These are phyloP conservation scores for Mucor mucedo DNA, from an alignment of 371 early-diverging fungal species.

Conservation along the genomic window DNA sequence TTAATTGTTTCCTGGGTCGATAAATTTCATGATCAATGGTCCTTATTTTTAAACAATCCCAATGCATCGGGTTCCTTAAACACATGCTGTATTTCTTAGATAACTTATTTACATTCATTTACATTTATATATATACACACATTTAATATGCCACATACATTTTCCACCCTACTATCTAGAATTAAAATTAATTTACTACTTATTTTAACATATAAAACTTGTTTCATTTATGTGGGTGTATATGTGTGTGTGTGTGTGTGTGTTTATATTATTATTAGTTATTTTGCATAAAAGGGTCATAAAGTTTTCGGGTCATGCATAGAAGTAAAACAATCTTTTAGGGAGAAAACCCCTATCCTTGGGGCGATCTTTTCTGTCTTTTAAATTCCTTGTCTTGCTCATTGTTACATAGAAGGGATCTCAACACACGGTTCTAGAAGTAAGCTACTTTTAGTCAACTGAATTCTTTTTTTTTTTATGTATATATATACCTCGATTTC, in stretches of 20 bases:
- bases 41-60: conserved; percentile 17
- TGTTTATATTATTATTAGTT: neutral
- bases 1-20: conserved; percentile 49
- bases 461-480: neutral
- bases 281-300: neutral
- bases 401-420: conserved; percentile 23
- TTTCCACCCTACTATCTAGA: no score
- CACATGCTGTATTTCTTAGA: conserved; percentile 25
- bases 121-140: neutral
- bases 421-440: conserved; percentile 30
- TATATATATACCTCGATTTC: conserved; percentile 27
- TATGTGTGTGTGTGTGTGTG: neutral
- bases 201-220: no score
- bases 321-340: neutral
- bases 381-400: neutral
- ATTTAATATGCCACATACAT: neutral
- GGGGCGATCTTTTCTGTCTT: conserved; percentile 12
- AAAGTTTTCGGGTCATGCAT: conserved; percentile 1
- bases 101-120: neutral
- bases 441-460: neutral
- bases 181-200: no score
- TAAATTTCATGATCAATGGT: conserved; percentile 39
- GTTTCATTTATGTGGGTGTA: no score
- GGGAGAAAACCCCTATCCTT: neutral
- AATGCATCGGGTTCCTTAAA: conserved; percentile 5